These are phyloP conservation scores for Nyssa sinensis DNA, from an alignment of 148 eudicot genomes.

Conservation along the genomic window DNA sequence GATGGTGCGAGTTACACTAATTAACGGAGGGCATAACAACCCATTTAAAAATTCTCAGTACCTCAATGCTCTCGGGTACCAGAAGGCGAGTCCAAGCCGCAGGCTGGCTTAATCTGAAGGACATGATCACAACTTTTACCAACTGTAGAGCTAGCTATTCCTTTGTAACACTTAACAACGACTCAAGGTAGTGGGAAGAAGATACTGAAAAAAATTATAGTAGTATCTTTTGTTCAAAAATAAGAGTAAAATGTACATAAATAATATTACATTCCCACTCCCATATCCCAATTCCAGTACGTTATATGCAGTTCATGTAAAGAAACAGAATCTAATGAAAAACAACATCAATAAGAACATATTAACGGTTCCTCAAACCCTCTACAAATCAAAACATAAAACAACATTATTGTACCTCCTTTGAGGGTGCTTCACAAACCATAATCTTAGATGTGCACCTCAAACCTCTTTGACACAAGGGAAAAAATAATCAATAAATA, in stretches of 20 bases:
- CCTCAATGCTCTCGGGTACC: too few relatives aligned
- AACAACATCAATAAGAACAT: conserved; percentile 7
- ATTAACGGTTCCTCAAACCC: conserved; percentile 9
- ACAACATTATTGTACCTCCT: neutral
- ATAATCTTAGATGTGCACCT: conserved; percentile 7
- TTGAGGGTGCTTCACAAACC: conserved; percentile 7
- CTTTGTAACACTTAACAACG: neutral
- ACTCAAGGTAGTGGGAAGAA: neutral
- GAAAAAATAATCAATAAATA: neutral
- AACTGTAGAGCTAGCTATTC: too few relatives aligned
- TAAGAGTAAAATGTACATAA: conserved; percentile 11
- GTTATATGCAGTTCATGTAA: conserved; percentile 6
- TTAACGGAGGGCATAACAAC: too few relatives aligned
- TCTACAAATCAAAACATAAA: conserved; percentile 16
- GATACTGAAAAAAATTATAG: conserved; percentile 2
- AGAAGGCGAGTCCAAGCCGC: too few relatives aligned
- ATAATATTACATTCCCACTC: neutral
- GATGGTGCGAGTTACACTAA: too few relatives aligned
- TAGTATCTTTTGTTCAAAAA: conserved; percentile 3
- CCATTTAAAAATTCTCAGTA: too few relatives aligned
- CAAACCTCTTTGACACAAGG: neutral
- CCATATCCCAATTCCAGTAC: conserved; percentile 6
- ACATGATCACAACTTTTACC: too few relatives aligned
- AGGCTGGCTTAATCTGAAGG: too few relatives aligned
- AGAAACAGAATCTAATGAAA: neutral